These are phyloP conservation scores for Smallanthus sonchifolius DNA, from an alignment of 129 eudicot species.

Conservation along the genomic window DNA sequence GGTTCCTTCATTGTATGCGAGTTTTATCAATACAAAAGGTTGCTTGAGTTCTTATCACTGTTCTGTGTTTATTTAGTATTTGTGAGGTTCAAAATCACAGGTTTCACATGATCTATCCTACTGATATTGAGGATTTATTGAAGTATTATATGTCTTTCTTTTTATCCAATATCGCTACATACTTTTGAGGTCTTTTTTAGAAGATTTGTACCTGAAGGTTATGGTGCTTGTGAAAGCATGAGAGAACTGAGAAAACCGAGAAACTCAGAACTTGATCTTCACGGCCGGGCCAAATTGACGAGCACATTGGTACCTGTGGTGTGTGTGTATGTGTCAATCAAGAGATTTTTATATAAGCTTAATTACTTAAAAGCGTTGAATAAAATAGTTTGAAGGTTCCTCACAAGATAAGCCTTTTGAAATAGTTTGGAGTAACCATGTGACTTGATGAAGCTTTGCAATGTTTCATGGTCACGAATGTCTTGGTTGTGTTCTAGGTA, in stretches of 20 bases:
- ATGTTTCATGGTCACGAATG: slow-evolving; percentile 58
- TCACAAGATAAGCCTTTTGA: slow-evolving; percentile 73
- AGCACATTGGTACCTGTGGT: slow-evolving; percentile 62
- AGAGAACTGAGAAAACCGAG: slow-evolving; percentile 66
- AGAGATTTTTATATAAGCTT: not conserved
- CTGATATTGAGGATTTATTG: too few relatives aligned
- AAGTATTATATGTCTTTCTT: too few relatives aligned
- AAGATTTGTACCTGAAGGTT: slow-evolving; percentile 55
- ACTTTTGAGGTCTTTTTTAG: too few relatives aligned
- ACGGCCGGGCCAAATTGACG: slow-evolving; percentile 78
- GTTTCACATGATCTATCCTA: too few relatives aligned
- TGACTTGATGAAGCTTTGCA: slow-evolving; percentile 65
- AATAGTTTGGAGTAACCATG: slow-evolving; percentile 77
- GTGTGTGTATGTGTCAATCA: not conserved
- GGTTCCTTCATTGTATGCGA: too few relatives aligned
- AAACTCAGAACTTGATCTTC: slow-evolving; percentile 66
- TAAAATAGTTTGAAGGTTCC: slow-evolving; percentile 1
- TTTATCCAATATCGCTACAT: too few relatives aligned
- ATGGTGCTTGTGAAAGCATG: slow-evolving; percentile 75
- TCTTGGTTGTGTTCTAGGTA: slow-evolving; percentile 69
- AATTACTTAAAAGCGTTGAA: not conserved
- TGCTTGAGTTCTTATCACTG: too few relatives aligned
- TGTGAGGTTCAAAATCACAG: not conserved
- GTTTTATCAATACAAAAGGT: too few relatives aligned
- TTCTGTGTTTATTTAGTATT: too few relatives aligned